Evolutionary conservation across 768 basidiomycete genomes (phyloP).

Genomic region (Tricholoma furcatifolium): DNA sequence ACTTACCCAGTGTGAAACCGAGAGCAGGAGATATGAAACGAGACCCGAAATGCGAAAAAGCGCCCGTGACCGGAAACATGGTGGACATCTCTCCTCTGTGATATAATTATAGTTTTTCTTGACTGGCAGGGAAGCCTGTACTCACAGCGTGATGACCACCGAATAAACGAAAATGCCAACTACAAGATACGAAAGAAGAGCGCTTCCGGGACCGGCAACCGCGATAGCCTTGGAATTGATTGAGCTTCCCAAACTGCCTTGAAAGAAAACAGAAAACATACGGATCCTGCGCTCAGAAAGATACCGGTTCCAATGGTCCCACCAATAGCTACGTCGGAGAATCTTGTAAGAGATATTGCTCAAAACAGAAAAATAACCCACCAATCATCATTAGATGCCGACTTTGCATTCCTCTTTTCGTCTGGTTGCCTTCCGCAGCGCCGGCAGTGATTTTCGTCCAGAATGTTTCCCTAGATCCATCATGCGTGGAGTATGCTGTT

Average conservation of each 20-base stretch:
- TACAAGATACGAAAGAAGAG: conserved; percentile 58
- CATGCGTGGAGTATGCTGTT: neutral
- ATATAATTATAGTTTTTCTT: neutral
- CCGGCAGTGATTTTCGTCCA: conserved; percentile 8
- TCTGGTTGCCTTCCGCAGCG: conserved; percentile 19
- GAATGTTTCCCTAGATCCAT: neutral
- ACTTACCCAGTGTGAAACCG: conserved; percentile 54
- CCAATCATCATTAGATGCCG: conserved; percentile 34
- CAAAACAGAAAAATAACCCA: conserved; percentile 1
- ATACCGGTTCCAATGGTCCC: conserved; percentile 63
- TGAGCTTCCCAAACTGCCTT: neutral
- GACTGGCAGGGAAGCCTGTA: neutral
- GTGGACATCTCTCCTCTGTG: conserved; percentile 63
- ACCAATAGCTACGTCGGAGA: conserved; percentile 41
- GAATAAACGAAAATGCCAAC: conserved; percentile 60
- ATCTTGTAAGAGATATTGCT: neutral
- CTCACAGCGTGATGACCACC: conserved; percentile 58
- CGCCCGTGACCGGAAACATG: conserved; percentile 61
- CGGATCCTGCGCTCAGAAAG: conserved; percentile 58
- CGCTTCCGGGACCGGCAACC: conserved; percentile 58
- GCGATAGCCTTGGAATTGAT: conserved; percentile 40
- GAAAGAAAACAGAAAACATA: conserved; percentile 20
- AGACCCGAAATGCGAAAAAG: conserved; percentile 56
- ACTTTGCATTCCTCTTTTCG: conserved; percentile 28
- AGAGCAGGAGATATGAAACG: conserved; percentile 61